Percentiles rank a stretch among this genome's conserved stretches.
Evolutionary conservation across 73 alveolate genomes (phyloP).

Genomic region (Blepharisma japonicum): DNA sequence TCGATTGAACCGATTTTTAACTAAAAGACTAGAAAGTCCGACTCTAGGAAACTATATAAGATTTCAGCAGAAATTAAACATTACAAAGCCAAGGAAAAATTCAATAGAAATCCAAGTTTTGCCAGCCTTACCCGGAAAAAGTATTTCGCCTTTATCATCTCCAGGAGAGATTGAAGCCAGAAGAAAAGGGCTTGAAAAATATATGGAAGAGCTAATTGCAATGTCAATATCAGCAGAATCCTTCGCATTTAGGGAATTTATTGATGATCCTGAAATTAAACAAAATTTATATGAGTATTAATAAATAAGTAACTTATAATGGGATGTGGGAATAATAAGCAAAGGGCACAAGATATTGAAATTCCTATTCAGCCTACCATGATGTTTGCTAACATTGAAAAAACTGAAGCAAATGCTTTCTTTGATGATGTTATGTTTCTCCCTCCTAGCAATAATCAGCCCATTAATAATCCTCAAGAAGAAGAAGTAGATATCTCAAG

Average conservation of each 20-base stretch:
- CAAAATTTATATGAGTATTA: no score
- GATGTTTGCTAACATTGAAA: no score
- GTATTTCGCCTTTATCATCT: neutral
- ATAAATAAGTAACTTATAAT: no score
- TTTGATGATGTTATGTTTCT: no score
- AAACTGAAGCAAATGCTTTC: no score
- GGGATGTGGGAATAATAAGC: no score
- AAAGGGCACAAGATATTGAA: no score
- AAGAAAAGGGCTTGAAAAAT: constrained; percentile 23
- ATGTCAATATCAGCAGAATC: neutral
- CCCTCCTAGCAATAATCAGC: no score
- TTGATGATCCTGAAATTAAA: constrained; percentile 29
- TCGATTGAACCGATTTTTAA: neutral
- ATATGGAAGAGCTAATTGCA: constrained; percentile 14
- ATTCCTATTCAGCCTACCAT: no score
- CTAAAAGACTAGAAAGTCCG: constrained; percentile 24
- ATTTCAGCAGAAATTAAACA: neutral
- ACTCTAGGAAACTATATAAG: neutral
- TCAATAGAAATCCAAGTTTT: neutral
- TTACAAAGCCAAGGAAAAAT: no score
- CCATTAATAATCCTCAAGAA: no score
- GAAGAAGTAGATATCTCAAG: no score
- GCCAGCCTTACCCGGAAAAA: constrained; percentile 6
- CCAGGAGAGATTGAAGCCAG: constrained; percentile 28
- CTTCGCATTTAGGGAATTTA: neutral